Evolutionary conservation across 352 stramenopile species (phyloP).

Genomic region (Aphanomyces invadans): DNA sequence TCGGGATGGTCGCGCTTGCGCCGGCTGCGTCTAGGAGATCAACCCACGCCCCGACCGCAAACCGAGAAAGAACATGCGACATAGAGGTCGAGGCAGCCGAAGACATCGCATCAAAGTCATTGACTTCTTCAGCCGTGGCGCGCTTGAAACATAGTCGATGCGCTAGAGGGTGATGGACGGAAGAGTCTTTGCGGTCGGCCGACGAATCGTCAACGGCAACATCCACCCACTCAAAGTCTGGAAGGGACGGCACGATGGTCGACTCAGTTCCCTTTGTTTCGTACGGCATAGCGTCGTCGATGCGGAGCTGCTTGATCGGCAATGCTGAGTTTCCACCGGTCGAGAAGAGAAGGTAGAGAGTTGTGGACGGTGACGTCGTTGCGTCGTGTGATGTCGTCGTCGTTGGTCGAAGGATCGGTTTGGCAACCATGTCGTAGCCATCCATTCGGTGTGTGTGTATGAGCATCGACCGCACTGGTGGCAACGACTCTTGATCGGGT

Average conservation of each 20-base stretch:
- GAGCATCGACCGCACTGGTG: not conserved
- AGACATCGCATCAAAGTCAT: slow-evolving; percentile 50
- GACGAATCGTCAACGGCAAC: slow-evolving; percentile 21
- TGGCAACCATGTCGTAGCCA: slow-evolving; percentile 16
- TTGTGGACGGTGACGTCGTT: not conserved
- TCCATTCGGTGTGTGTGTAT: slow-evolving; percentile 20
- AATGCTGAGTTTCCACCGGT: slow-evolving; percentile 27
- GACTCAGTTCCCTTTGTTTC: too few species aligned
- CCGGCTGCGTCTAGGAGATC: slow-evolving; percentile 70
- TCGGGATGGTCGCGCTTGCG: slow-evolving; percentile 32
- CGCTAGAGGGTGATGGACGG: not conserved
- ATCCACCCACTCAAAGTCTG: slow-evolving; percentile 51
- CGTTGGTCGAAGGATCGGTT: not conserved
- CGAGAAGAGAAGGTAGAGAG: not conserved
- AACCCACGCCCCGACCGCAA: slow-evolving; percentile 62
- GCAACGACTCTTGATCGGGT: not conserved
- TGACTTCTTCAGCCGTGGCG: slow-evolving; percentile 51
- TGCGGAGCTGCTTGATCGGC: slow-evolving; percentile 74
- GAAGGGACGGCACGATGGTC: slow-evolving; percentile 47
- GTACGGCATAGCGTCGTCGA: too few species aligned
- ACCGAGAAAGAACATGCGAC: not conserved
- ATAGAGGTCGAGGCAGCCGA: slow-evolving; percentile 24
- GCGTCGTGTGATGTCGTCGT: slow-evolving; percentile 1
- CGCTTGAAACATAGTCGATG: slow-evolving; percentile 53
- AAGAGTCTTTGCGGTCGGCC: not conserved